Evolutionary conservation across 805 yeast species (phyloP), one percentile per base, ranked within the genome.

Genomic region (Candida yuanshanica): DNA sequence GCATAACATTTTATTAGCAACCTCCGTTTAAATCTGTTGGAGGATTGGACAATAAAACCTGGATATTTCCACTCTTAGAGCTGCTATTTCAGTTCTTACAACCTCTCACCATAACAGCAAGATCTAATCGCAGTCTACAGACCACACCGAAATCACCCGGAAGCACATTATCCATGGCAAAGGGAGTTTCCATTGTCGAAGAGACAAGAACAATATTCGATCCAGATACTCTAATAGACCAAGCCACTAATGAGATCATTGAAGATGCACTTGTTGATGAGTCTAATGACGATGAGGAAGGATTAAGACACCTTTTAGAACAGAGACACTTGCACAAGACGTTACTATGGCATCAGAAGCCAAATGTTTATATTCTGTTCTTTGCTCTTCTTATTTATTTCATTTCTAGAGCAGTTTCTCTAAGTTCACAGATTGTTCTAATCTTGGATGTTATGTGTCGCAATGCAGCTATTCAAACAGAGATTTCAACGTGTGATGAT

Each of bases 321-420:
- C 74, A 72, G 39, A 63, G 80, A 34, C 20, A 50, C 3, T 58
- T 63, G 27, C 75, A 76, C 52, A 55, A 62, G 44, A 43, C 63
- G 3, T 41, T 75, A 22, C 66, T 67, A 16, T 81, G 86, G 83
- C 60, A 71, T 40, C 64, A 64, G 22, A 64, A 82, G 33, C 90
- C 90, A 0, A 71, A 82, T 3, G 60, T 78, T 8, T 49, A 62
- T n/a, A 65, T 76, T 62, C 54, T 81, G 11, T 67, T 79, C 20
- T 29, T 64, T 2, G 56, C 69, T 1, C 34, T 72, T 2, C 67
- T 77, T 29, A 33, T 74, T 5, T 59, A 63, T 41, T 64, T 79
- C 8, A 53, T 78, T 37, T 62, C 75, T 0, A 56, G 55, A 16
- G 68, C 67, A 20, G 43, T 70, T 8, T 49, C 66, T 4, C n/a